Base-by-base conservation (phyloP, 768 basidiomycete genomes). In the Paxillus involutus region DNA sequence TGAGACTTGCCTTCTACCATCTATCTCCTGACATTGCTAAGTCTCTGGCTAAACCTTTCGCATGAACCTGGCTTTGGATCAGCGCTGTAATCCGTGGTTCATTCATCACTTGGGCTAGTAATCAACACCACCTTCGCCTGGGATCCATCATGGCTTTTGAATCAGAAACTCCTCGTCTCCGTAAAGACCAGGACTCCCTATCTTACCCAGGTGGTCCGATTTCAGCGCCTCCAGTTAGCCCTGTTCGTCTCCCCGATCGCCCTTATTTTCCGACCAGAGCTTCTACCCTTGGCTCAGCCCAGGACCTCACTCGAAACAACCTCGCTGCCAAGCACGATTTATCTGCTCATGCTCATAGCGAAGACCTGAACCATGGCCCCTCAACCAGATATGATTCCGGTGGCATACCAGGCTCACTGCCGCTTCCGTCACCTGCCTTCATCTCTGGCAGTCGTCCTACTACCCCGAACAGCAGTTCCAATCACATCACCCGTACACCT, bases 261-360 rank as follows among this genome's bases (percentile, higher is more conserved):
- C 75, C 82, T 30, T 63, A 75, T 63, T 63, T 80, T 43, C 86
- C 86, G 48, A 80, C 78, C 37, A 81, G 87, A 73, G 80, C 88
- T 6, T 85, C 86, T 51, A 89, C 88, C 12, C 65, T 83, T 52
- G 76, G 79, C 55, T 73, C 78, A 35, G 64, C 83, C 50, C 67
- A 74, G 59, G 82, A 85, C 70, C 75, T 79, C 49, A 76, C 81
- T 71, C 77, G 79, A 63, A 77, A 74, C 63, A 73, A 50, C 59
- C 73, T 77, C 65, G 55, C 68, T n/a, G 46, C 59, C 21, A 71
- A 64, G 58, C 63, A 68, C 60, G 70, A 69, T 61, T 58, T 62
- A 10, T 60, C 62, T 39, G 63, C 80, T 54, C 82, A 86, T 65
- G 74, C 86, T 54, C 84, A 80, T 50, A 91, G 88, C 72, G 79